Evolutionary conservation across 2,329 filamentous ascomycete species (phyloP).

Genomic region (Cladophialophora psammophila): DNA sequence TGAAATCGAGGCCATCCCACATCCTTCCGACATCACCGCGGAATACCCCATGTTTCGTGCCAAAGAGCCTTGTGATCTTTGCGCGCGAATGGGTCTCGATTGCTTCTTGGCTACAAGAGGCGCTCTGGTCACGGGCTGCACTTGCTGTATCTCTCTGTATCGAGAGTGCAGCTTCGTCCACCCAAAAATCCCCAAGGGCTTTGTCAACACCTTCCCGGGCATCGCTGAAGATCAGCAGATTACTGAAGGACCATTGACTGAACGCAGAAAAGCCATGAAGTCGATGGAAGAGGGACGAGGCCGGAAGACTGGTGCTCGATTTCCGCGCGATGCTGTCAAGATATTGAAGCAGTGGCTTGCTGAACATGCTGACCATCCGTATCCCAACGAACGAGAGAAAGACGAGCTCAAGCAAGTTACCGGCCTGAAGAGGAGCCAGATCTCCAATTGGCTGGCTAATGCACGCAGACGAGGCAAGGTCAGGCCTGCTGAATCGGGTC

Average conservation of each 20-base stretch:
- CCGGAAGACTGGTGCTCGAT: conserved; percentile 75
- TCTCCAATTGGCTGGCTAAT: conserved; percentile 92
- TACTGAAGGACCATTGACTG: conserved; percentile 48
- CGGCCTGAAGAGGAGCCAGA: conserved; percentile 81
- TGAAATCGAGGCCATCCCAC: conserved; percentile 40
- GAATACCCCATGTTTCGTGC: conserved; percentile 55
- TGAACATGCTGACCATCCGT: conserved; percentile 80
- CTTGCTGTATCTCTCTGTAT: conserved; percentile 57
- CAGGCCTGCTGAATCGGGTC: conserved; percentile 60
- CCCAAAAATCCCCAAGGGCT: conserved; percentile 50
- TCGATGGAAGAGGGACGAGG: conserved; percentile 50
- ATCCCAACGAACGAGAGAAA: conserved; percentile 87
- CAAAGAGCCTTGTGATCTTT: conserved; percentile 56
- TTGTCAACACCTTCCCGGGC: conserved; percentile 54
- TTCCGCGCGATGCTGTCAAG: conserved; percentile 80
- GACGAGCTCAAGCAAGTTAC: conserved; percentile 79
- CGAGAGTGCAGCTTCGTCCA: conserved; percentile 58
- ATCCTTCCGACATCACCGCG: conserved; percentile 38
- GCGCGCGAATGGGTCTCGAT: conserved; percentile 55
- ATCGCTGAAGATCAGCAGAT: conserved; percentile 50
- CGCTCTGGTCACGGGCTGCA: conserved; percentile 54
- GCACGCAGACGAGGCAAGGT: conserved; percentile 83
- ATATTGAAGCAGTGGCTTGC: conserved; percentile 85
- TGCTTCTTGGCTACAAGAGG: conserved; percentile 56
- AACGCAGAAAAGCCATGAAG: conserved; percentile 50